phyloP scores from a whole-genome alignment of 306 rosid species.

The Betula pendula region DNA sequence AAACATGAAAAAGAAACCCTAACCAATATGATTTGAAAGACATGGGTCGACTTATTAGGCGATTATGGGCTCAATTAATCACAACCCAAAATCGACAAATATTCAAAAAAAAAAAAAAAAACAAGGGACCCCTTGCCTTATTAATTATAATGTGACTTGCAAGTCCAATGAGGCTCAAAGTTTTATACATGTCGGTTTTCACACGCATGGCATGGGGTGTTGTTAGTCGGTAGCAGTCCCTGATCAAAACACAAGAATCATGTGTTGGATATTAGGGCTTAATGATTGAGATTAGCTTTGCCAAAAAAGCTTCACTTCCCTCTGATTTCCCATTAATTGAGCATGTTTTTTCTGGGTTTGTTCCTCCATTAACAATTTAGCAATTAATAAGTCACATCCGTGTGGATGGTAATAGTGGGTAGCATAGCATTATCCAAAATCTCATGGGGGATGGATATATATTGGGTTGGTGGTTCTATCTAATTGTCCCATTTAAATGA shows the following conservation, averaged over 20 bases:
- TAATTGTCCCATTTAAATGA: constrained; percentile 21
- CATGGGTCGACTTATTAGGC: constrained; percentile 8
- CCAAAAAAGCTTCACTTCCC: constrained; percentile 14
- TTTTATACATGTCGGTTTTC: background rate
- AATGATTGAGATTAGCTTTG: constrained; percentile 17
- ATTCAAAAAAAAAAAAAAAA: background rate
- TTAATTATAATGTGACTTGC: background rate
- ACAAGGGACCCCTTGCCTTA: background rate
- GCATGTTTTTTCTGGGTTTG: background rate
- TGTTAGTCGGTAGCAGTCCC: background rate
- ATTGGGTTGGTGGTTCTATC: constrained; percentile 31
- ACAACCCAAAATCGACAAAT: background rate
- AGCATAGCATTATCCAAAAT: constrained; percentile 32
- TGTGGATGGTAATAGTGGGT: constrained; percentile 11
- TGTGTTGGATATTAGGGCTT: constrained; percentile 13
- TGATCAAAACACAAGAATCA: background rate
- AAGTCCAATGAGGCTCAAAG: background rate
- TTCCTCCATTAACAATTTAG: constrained; percentile 2
- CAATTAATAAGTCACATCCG: constrained; percentile 3
- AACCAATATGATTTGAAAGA: constrained; percentile 48
- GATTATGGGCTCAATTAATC: constrained; percentile 23
- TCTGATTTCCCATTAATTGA: background rate
- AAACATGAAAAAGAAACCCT: constrained; percentile 37
- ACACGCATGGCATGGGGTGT: background rate
- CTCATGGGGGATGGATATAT: constrained; percentile 3